phyloP scores from a whole-genome alignment of 345 rosid genomes.

The Eucalyptus fibrosa region DNA sequence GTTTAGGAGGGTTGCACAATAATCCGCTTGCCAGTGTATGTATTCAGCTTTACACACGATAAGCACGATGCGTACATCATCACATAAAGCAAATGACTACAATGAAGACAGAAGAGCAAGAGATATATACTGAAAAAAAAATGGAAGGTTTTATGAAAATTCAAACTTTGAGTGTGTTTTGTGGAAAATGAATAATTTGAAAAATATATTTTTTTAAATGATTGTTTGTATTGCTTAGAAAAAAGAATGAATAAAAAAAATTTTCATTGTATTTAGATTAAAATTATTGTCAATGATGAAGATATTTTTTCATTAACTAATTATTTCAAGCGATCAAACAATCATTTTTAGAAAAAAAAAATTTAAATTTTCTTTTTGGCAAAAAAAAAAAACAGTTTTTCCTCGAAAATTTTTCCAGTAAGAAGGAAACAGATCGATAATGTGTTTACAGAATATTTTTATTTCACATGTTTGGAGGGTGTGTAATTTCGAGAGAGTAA shows the following conservation, averaged over 20 bases:
- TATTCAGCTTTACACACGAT: background rate
- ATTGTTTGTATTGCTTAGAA: too few species aligned
- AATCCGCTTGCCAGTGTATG: background rate
- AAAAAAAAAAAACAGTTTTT: background rate
- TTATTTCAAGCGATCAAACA: too few species aligned
- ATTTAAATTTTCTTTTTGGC: background rate
- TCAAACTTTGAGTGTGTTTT: background rate
- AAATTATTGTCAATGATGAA: background rate
- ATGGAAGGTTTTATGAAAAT: too few species aligned
- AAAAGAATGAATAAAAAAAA: background rate
- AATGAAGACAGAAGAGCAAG: background rate
- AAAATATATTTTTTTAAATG: too few species aligned
- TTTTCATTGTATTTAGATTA: background rate
- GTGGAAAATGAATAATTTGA: too few species aligned
- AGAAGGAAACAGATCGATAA: background rate
- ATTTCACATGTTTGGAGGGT: background rate
- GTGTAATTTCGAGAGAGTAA: background rate
- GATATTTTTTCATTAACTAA: too few species aligned
- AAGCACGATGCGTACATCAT: background rate
- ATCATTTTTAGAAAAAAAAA: background rate
- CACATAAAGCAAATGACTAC: background rate
- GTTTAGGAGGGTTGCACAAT: background rate
- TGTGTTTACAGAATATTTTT: background rate
- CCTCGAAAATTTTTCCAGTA: fast-evolving
- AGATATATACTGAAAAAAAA: fast-evolving